Conservation (phyloP, 768 basidiomycete genomes). For the Phylloporus rhodoxanthus region DNA sequence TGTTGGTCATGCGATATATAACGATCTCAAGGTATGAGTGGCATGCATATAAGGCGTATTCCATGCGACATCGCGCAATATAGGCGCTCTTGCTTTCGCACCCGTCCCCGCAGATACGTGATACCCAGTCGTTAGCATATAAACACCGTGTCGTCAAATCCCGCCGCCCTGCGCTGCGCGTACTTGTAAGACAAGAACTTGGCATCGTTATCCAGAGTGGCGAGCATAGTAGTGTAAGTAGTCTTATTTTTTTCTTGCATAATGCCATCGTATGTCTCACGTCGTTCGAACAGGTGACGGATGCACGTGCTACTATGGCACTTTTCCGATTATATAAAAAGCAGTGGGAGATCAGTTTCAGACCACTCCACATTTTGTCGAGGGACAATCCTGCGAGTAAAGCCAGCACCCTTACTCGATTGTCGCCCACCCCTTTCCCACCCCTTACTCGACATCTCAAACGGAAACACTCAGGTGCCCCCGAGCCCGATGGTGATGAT, state of each 20-base stretch:
- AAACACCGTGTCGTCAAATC: conserved; percentile 58
- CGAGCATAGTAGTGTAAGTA: conserved; percentile 82
- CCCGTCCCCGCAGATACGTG: conserved; percentile 55
- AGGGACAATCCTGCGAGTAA: neutral
- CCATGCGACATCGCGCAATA: neutral
- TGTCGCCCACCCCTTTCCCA: neutral
- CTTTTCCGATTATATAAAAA: conserved; percentile 78
- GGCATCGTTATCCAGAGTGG: conserved; percentile 77
- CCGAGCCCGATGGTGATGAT: neutral
- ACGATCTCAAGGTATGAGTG: conserved; percentile 68
- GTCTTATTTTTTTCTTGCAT: neutral
- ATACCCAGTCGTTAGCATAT: conserved; percentile 60
- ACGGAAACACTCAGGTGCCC: conserved; percentile 11
- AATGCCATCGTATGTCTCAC: neutral
- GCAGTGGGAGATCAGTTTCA: conserved; percentile 65
- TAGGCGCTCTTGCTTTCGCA: conserved; percentile 67
- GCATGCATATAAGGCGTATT: neutral
- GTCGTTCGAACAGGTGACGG: conserved; percentile 58
- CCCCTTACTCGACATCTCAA: conserved; percentile 3
- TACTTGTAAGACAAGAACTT: conserved; percentile 74
- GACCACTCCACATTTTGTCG: neutral
- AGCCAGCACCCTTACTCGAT: neutral
- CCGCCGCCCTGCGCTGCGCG: conserved; percentile 68
- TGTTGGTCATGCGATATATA: conserved; percentile 86
- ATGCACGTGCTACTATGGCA: conserved; percentile 94